Conservation (phyloP, 371 early-diverging fungal species). For the Mortierella sp. region DNA sequence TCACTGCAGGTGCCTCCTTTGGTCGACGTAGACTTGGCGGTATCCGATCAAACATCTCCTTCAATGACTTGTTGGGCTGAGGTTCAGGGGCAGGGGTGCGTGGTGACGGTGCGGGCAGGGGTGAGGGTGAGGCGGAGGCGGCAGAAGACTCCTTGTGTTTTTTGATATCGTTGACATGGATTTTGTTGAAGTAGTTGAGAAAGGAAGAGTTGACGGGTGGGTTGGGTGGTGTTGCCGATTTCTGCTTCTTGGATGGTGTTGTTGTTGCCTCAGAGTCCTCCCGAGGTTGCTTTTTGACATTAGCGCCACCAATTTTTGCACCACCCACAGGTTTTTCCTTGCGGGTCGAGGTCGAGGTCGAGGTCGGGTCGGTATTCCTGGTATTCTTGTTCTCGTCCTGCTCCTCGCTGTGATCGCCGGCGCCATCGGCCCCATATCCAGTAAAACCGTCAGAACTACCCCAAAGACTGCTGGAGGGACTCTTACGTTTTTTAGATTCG, state of each 20-base stretch:
- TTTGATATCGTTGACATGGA: neutral
- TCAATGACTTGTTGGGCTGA: neutral
- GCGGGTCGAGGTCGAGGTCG: neutral
- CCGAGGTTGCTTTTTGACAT: neutral
- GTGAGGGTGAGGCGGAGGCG: neutral
- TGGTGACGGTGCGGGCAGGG: neutral
- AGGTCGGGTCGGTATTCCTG: neutral
- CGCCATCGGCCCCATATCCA: neutral
- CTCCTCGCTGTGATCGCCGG: neutral
- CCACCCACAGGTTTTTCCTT: neutral
- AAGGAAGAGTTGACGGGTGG: conserved; percentile 2
- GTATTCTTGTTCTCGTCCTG: conserved; percentile 16
- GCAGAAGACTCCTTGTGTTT: neutral
- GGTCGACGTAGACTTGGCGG: neutral
- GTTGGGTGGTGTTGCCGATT: conserved; percentile 7
- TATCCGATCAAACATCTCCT: conserved; percentile 6
- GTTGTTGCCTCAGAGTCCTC: no score
- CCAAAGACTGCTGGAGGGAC: neutral
- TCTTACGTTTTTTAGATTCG: conserved; percentile 10
- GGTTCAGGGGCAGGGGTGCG: neutral
- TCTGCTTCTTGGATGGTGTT: conserved; percentile 27
- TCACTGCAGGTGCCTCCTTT: neutral
- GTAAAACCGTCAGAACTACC: neutral
- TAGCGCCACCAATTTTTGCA: conserved; percentile 1
- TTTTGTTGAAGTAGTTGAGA: conserved; percentile 19